A percentile compares a stretch with the other conserved stretches of the same genome.
These are phyloP conservation scores for Microcera coccophila DNA, from an alignment of 2,329 filamentous ascomycete species.

Conservation along the genomic window DNA sequence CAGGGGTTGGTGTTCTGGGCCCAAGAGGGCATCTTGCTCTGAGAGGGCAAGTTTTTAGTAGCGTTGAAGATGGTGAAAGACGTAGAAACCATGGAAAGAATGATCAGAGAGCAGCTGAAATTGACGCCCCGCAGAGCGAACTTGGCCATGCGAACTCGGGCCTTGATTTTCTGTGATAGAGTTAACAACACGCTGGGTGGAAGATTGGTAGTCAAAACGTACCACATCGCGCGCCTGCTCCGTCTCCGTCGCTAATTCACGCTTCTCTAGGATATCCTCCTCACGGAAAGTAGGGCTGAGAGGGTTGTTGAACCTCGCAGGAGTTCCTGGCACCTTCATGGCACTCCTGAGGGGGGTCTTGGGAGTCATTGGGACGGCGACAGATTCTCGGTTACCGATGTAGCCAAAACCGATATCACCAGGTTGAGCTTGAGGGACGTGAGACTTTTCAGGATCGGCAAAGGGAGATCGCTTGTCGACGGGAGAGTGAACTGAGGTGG, in stretches of 20 bases:
- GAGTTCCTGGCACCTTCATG: constrained; percentile 80
- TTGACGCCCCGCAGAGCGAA: constrained; percentile 92
- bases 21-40: constrained; percentile 84
- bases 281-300: constrained; percentile 89
- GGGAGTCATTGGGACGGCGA: constrained; percentile 63
- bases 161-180: constrained; percentile 75
- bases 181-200: constrained; percentile 22
- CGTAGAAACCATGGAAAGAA: constrained; percentile 84
- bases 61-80: constrained; percentile 90
- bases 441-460: constrained; percentile 53
- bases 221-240: constrained; percentile 85
- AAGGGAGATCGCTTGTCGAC: constrained; percentile 61
- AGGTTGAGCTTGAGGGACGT: constrained; percentile 62
- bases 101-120: constrained; percentile 94
- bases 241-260: constrained; percentile 76
- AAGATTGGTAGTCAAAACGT: constrained; percentile 39
- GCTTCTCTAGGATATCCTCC: constrained; percentile 81
- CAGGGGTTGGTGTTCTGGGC: constrained; percentile 73
- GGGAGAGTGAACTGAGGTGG: constrained; percentile 73
- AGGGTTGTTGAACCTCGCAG: constrained; percentile 69
- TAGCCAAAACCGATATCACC: constrained; percentile 93
- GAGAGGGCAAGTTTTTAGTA: constrained; percentile 67
- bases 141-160: constrained; percentile 86
- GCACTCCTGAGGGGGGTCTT: constrained; percentile 84
- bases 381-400: constrained; percentile 60